Percentiles rank a stretch among this genome's conserved stretches.
These are phyloP conservation scores for Gloeopeniophorella convolvens DNA, from an alignment of 768 basidiomycete species.

Conservation along the genomic window DNA sequence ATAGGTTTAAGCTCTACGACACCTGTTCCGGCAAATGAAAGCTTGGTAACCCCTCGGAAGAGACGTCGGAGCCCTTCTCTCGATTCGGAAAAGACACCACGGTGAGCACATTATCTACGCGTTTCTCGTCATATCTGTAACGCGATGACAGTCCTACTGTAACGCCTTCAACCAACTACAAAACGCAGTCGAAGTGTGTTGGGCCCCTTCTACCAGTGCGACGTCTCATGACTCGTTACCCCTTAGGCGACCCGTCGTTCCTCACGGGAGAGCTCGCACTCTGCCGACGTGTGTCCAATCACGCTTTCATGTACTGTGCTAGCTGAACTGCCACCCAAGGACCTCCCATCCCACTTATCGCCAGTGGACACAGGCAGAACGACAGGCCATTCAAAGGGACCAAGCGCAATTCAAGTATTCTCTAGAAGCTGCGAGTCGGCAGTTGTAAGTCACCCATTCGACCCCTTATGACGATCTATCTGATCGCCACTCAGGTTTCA, in stretches of 20 bases:
- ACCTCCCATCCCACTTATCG: not conserved
- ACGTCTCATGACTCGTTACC: too few species aligned
- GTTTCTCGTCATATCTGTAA: too few species aligned
- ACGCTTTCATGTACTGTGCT: not conserved
- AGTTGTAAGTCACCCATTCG: not conserved
- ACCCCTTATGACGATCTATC: not conserved
- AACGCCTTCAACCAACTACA: too few species aligned
- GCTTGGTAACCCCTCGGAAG: conserved; percentile 6
- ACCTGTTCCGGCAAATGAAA: not conserved
- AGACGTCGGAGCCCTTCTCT: conserved; percentile 5
- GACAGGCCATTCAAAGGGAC: conserved; percentile 2
- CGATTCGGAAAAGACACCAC: not conserved
- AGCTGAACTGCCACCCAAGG: not conserved
- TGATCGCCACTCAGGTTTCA: not conserved
- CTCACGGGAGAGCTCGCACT: not conserved
- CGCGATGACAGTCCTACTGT: too few species aligned
- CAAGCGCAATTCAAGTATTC: conserved; percentile 6
- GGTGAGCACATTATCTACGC: conserved; percentile 2
- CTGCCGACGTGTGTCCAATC: not conserved
- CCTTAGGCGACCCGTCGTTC: conserved; percentile 1
- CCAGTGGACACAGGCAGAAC: conserved; percentile 5
- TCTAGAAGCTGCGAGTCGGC: conserved; percentile 3
- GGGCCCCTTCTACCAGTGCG: not conserved
- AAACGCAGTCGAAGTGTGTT: not conserved
- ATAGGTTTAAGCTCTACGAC: not conserved